Conservation (phyloP, 345 rosid genomes). For the Eucalyptus pauciflora region DNA sequence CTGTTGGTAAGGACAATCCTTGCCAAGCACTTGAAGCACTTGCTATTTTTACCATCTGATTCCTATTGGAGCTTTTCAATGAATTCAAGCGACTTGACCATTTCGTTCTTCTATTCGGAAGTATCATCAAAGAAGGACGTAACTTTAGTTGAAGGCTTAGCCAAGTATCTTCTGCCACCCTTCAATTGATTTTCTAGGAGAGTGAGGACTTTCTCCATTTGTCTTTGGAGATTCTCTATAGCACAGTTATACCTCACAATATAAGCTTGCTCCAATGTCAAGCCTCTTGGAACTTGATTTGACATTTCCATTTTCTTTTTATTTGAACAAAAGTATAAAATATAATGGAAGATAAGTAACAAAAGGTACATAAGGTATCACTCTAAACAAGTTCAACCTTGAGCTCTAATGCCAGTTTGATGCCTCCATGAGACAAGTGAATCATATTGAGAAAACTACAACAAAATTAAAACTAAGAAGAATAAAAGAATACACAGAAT, state of each 20-base stretch:
- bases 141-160: background rate
- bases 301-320: background rate
- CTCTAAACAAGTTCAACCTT: too few species aligned
- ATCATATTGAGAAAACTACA: background rate
- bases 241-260: background rate
- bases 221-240: background rate
- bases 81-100: background rate
- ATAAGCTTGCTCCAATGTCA: background rate
- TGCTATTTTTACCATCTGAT: background rate
- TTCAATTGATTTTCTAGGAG: background rate
- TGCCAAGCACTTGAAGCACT: background rate
- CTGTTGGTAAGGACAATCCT: background rate
- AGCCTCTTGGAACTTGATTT: background rate
- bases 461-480: background rate
- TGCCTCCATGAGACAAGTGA: too few species aligned
- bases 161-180: background rate
- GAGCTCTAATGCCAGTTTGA: too few species aligned
- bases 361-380: too few species aligned
- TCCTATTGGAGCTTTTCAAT: background rate
- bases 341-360: background rate
- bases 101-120: background rate
- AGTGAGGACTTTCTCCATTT: background rate
- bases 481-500: too few species aligned
- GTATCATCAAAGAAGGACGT: background rate
- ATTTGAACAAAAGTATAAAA: background rate